Evolutionary conservation across 306 rosid species (phyloP).

Genomic region (Vigna nakashimae): DNA sequence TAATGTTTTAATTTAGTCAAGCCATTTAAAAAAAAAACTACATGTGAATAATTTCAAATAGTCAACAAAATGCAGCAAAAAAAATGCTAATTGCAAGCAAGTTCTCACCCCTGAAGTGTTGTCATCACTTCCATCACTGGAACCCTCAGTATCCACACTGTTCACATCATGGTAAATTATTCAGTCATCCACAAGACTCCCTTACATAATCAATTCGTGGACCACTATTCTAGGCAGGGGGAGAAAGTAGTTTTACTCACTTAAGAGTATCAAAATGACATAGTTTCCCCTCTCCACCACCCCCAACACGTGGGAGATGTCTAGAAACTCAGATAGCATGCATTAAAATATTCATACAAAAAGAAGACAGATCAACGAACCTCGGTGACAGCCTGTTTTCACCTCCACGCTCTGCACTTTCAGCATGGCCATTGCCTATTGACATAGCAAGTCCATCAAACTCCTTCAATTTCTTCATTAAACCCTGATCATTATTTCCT

Average conservation of each 20-base stretch:
- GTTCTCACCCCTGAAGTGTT: conserved; percentile 73
- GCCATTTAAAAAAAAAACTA: conserved; percentile 32
- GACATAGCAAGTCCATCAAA: conserved; percentile 95
- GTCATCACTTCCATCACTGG: conserved; percentile 84
- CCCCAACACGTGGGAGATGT: background rate
- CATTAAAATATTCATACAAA: conserved; percentile 1
- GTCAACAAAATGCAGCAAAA: conserved; percentile 29
- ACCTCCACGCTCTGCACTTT: conserved; percentile 63
- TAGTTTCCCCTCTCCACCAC: background rate
- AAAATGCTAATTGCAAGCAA: conserved; percentile 28
- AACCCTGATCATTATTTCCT: conserved; percentile 74
- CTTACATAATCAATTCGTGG: conserved; percentile 16
- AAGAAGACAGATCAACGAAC: conserved; percentile 49
- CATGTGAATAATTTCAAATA: conserved; percentile 31
- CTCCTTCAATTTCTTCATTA: conserved; percentile 80
- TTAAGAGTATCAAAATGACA: background rate
- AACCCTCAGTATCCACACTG: conserved; percentile 76
- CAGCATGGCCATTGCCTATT: conserved; percentile 76
- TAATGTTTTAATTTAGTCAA: conserved; percentile 38
- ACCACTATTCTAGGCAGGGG: conserved; percentile 13
- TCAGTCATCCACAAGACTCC: conserved; percentile 46
- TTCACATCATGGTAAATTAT: conserved; percentile 35
- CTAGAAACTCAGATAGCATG: background rate
- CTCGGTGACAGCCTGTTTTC: conserved; percentile 71
- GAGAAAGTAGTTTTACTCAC: background rate